Evolutionary conservation across 192 early-diverging fungal species (phyloP).

Genomic region (Backusella morwellensis): DNA sequence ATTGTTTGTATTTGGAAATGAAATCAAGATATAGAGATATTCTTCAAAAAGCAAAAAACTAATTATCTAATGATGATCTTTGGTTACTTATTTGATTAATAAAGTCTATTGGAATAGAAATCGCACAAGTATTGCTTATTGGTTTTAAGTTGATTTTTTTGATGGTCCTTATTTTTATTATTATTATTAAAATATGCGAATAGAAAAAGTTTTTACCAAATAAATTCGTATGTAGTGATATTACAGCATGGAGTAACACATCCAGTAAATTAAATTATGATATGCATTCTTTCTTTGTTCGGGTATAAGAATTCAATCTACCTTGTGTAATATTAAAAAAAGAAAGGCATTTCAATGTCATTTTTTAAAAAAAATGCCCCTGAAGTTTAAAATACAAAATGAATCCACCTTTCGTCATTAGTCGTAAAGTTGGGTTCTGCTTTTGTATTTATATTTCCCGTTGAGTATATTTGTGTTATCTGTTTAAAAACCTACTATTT

Average conservation of each 20-base stretch:
- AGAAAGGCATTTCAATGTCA: neutral
- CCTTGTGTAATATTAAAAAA: neutral
- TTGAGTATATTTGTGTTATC: constrained; percentile 1
- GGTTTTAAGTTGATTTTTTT: too few relatives aligned
- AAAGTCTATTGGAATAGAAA: too few relatives aligned
- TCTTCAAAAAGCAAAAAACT: too few relatives aligned
- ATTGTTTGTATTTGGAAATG: too few relatives aligned
- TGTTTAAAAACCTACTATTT: neutral
- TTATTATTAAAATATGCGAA: too few relatives aligned
- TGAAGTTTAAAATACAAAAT: neutral
- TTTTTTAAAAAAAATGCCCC: neutral
- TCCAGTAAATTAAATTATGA: neutral
- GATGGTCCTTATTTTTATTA: too few relatives aligned
- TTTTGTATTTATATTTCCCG: neutral
- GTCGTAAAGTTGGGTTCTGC: neutral
- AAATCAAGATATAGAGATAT: too few relatives aligned
- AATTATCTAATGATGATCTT: too few relatives aligned
- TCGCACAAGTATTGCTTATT: too few relatives aligned
- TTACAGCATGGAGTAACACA: neutral
- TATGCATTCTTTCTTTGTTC: neutral
- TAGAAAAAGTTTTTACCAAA: neutral
- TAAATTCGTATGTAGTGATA: neutral
- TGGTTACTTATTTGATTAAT: too few relatives aligned
- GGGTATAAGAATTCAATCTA: neutral
- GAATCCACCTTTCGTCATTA: neutral